Conservation (phyloP, 2,329 filamentous ascomycete genomes). For the Aspergillus quadrilineatus region DNA sequence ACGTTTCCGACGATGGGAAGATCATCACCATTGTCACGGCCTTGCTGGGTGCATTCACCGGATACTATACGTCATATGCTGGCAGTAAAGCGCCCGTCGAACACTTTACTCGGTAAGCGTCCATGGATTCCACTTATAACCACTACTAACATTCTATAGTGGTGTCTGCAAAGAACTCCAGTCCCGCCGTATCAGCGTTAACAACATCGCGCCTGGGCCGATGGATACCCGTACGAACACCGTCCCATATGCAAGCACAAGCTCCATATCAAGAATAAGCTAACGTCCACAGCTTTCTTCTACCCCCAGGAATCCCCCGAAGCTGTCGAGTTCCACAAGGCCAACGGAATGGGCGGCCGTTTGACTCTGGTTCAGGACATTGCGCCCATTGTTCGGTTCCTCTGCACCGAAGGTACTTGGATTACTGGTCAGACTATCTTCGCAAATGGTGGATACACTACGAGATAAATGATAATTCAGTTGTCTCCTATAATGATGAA, state of each 20-base stretch:
- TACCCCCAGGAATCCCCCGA: slow-evolving; percentile 46
- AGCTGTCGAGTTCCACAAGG: slow-evolving; percentile 48
- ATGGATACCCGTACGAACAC: slow-evolving; percentile 50
- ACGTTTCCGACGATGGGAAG: slow-evolving; percentile 48
- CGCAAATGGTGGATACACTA: slow-evolving; percentile 51
- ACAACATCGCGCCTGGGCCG: slow-evolving; percentile 54
- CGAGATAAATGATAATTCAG: slow-evolving; percentile 29
- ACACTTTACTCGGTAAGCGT: slow-evolving; percentile 53
- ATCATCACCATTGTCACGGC: slow-evolving; percentile 50
- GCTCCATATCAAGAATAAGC: background rate
- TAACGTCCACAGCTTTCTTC: slow-evolving; percentile 41
- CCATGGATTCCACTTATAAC: background rate
- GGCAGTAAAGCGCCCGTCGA: slow-evolving; percentile 60
- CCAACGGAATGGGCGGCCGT: slow-evolving; percentile 43
- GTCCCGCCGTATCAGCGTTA: slow-evolving; percentile 51
- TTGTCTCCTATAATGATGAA: background rate
- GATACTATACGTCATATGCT: slow-evolving; percentile 48
- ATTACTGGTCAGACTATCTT: slow-evolving; percentile 52
- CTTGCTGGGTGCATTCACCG: slow-evolving; percentile 49
- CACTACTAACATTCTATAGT: slow-evolving; percentile 12
- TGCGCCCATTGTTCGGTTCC: slow-evolving; percentile 47
- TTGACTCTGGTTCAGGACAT: slow-evolving; percentile 48
- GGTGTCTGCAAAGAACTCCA: slow-evolving; percentile 58
- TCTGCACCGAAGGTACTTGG: slow-evolving; percentile 47
- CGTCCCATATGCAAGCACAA: background rate